Conservation (phyloP, 805 yeast species). For the Nakazawaea ishiwadae region DNA sequence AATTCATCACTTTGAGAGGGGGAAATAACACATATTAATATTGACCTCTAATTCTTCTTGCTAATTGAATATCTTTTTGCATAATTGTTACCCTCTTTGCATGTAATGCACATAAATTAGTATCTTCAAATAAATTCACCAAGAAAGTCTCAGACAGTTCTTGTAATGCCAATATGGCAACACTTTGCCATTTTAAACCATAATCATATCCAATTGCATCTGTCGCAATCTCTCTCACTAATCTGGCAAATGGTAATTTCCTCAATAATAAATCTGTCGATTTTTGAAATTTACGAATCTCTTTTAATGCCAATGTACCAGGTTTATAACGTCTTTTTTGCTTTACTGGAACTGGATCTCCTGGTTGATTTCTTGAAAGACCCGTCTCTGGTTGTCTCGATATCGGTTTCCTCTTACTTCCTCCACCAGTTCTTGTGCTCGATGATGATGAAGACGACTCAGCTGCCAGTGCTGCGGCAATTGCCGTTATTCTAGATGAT, state of each 20-base stretch:
- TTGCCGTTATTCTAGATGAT: background rate
- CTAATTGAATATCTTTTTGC: conserved; percentile 79
- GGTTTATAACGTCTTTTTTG: conserved; percentile 45
- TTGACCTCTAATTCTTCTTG: conserved; percentile 66
- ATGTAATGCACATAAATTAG: conserved; percentile 72
- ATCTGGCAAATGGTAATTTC: conserved; percentile 72
- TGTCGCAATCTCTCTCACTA: conserved; percentile 71
- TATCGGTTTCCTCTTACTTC: background rate
- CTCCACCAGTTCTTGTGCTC: background rate
- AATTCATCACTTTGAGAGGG: background rate
- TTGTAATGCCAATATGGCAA: conserved; percentile 72
- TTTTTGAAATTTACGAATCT: conserved; percentile 63
- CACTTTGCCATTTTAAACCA: conserved; percentile 72
- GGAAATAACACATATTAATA: background rate
- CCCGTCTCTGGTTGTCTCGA: conserved; percentile 24
- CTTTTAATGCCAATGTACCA: conserved; percentile 63
- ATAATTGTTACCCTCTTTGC: conserved; percentile 81
- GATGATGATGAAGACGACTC: background rate
- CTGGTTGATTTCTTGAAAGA: conserved; percentile 45
- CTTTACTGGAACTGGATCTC: conserved; percentile 39
- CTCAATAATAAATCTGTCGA: conserved; percentile 63
- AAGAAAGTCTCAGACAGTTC: conserved; percentile 80
- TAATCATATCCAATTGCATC: conserved; percentile 48
- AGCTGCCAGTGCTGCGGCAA: background rate
- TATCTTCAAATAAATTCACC: conserved; percentile 70